Evolutionary conservation across 352 stramenopile species (phyloP).

Genomic region (Globisporangium splendens): DNA sequence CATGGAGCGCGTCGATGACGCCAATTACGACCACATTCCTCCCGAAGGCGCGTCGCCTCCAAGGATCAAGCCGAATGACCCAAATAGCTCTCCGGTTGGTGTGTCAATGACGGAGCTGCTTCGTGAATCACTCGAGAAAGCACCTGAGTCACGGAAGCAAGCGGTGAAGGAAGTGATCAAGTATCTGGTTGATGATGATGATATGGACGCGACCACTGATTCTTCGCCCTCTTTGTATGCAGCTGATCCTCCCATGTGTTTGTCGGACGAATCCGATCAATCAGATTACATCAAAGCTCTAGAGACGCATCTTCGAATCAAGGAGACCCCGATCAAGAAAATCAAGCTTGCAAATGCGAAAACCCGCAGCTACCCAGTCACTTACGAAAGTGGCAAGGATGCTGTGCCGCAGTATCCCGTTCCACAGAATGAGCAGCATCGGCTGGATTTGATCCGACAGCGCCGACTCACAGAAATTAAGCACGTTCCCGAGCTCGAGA

Average conservation of each 20-base stretch:
- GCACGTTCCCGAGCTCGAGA: constrained; percentile 43
- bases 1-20: constrained; percentile 38
- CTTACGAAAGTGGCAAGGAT: neutral
- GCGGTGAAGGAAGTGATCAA: constrained; percentile 42
- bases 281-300: constrained; percentile 12
- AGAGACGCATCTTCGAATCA: constrained; percentile 6
- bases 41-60: neutral
- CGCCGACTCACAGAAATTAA: constrained; percentile 19
- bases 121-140: constrained; percentile 27
- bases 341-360: constrained; percentile 7
- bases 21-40: constrained; percentile 26
- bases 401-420: constrained; percentile 7
- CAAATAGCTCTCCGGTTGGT: neutral
- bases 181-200: constrained; percentile 37
- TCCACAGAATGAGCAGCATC: constrained; percentile 14
- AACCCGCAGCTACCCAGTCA: constrained; percentile 11
- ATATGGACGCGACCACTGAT: constrained; percentile 6
- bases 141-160: constrained; percentile 20
- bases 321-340: constrained; percentile 5
- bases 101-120: constrained; percentile 14
- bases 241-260: neutral
- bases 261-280: constrained; percentile 4
- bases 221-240: too few species aligned
- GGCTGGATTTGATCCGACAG: constrained; percentile 32
- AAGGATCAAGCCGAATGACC: constrained; percentile 2